Evolutionary conservation across 31 red algal genomes (phyloP).

Genomic region (Endocladia muricata): DNA sequence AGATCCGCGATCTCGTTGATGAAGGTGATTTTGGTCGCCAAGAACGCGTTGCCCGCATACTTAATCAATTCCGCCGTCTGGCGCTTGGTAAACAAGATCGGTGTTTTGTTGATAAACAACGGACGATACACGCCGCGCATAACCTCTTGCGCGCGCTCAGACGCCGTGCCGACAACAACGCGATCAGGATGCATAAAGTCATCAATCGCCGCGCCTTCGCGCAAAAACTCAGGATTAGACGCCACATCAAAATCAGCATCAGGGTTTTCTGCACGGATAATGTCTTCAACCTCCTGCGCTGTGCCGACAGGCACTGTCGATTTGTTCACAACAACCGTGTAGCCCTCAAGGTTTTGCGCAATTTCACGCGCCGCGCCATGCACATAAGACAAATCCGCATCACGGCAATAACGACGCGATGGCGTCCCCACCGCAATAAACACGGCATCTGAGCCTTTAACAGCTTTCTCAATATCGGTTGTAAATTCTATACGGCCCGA

Average conservation of each 20-base stretch:
- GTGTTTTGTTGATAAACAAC: background rate
- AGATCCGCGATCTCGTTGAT: conserved; percentile 51
- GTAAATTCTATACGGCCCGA: conserved; percentile 21
- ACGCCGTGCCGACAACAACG: conserved; percentile 23
- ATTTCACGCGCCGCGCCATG: conserved; percentile 37
- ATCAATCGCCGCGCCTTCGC: conserved; percentile 42
- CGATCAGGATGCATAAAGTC: conserved; percentile 52
- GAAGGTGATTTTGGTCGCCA: conserved; percentile 35
- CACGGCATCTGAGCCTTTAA: conserved; percentile 17
- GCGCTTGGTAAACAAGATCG: conserved; percentile 17
- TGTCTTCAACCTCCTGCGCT: too few species aligned
- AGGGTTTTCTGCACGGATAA: too few species aligned
- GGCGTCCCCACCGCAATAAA: conserved; percentile 61
- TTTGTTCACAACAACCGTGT: conserved; percentile 47
- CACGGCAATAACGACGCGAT: conserved; percentile 38
- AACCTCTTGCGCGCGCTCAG: background rate
- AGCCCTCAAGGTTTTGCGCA: conserved; percentile 7
- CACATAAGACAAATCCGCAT: conserved; percentile 47
- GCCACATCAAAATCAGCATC: conserved; percentile 44
- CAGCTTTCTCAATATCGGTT: conserved; percentile 6
- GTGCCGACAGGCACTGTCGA: conserved; percentile 53
- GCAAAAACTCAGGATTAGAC: conserved; percentile 50
- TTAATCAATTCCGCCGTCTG: conserved; percentile 53
- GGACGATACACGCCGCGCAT: background rate
- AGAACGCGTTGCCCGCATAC: conserved; percentile 48